Evolutionary conservation across 345 rosid species (phyloP), one percentile per base, ranked within the genome.

Genomic region (Abelmoschus esculentus): DNA sequence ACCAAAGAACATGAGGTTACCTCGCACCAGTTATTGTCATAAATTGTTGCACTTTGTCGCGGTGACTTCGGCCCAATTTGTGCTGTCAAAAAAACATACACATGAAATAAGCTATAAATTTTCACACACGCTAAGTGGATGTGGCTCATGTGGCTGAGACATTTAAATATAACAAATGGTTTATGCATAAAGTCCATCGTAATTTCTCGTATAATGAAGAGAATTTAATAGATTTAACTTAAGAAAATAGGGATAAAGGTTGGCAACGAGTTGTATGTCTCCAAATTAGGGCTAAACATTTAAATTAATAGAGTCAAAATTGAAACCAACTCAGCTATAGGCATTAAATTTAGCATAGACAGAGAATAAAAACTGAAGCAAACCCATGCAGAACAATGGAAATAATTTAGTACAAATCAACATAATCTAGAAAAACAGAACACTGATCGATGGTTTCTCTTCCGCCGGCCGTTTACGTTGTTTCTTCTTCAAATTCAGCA

Each of bases 31-130:
- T 93, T 63, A 93, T 90, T 1, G 83, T 77, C 75, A 89, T 81
- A 78, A 93, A 90, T 85, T 93, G 98, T 80, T 89, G 96, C 76
- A 93, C 80, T 76, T 90, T 93, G 73, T 90, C 98, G 0, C 98
- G 96, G 80, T 89, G 80, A 71, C 86, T 84, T 82, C 96, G 86
- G 54, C 79, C 84, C 79, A 90, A 69, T 82, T 90, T 93, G 81
- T 93, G 84, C 98, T 89, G 82, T 52, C 19, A 70, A 2, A 31
- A 38, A 66, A 72, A 12, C 74, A 76, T 31, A 56, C 60, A 38
- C 58, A 14, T 42, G 15, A 64, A 50, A 67, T 14, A 13, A 70
- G 67, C 49, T 62, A 17, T 6, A 31, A 59, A 26, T 19, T 10
- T 42, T 42, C 44, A 28, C 19, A 12, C 67, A 54, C 42, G n/a